phyloP scores from a whole-genome alignment of 2,329 filamentous ascomycete genomes.

The Fusarium tupiense region DNA sequence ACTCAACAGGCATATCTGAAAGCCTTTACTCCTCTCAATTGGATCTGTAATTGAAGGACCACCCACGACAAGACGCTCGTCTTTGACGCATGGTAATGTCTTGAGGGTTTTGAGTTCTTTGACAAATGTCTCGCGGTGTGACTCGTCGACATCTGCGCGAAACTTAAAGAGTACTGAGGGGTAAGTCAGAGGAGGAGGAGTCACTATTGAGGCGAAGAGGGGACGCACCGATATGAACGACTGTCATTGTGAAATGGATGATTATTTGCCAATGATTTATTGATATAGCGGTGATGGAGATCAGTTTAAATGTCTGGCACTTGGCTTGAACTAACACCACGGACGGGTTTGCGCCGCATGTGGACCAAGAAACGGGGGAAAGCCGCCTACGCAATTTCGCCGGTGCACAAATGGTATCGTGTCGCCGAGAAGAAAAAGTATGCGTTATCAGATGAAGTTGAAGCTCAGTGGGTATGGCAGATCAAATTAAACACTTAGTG shows the following conservation, averaged over 20 bases:
- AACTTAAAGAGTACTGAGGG: conserved; percentile 61
- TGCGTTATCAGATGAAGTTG: background rate
- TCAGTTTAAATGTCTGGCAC: background rate
- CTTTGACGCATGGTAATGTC: conserved; percentile 57
- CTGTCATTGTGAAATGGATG: conserved; percentile 40
- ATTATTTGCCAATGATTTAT: background rate
- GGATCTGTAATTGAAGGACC: conserved; percentile 63
- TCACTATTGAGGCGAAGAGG: background rate
- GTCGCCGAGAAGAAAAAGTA: background rate
- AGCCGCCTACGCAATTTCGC: background rate
- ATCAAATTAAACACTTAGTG: background rate
- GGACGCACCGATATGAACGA: conserved; percentile 49
- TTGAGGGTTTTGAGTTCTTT: conserved; percentile 60
- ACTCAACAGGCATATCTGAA: conserved; percentile 61
- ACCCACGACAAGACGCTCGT: conserved; percentile 60
- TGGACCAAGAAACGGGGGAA: background rate
- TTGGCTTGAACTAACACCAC: background rate
- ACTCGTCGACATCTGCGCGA: conserved; percentile 50
- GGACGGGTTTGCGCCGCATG: background rate
- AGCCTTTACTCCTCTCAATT: conserved; percentile 62
- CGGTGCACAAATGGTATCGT: background rate
- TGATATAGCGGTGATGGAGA: background rate
- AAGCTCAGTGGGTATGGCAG: background rate
- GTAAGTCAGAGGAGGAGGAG: background rate
- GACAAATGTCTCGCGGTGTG: conserved; percentile 57